These are phyloP conservation scores for Nicotiana tabacum DNA, from an alignment of 257 asterid species.

Conservation along the genomic window DNA sequence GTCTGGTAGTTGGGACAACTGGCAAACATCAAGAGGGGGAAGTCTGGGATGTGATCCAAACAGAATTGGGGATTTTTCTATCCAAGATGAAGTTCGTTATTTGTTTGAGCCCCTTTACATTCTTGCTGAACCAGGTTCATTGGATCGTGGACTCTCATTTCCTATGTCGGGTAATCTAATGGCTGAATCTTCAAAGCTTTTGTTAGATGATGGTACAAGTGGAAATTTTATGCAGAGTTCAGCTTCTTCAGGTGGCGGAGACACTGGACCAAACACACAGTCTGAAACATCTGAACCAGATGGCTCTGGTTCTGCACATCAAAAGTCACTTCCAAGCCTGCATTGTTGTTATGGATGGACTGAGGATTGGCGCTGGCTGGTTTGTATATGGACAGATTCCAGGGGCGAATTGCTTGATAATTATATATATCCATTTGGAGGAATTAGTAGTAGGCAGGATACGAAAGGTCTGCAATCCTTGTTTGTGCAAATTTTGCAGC, in stretches of 20 bases:
- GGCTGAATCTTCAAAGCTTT: slow-evolving; percentile 58
- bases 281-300: slow-evolving; percentile 62
- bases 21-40: slow-evolving; percentile 82
- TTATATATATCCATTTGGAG: slow-evolving; percentile 91
- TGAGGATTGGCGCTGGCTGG: slow-evolving; percentile 99
- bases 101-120: slow-evolving; percentile 93
- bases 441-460: slow-evolving; percentile 96
- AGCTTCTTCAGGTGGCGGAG: slow-evolving; percentile 67
- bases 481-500: slow-evolving; percentile 88
- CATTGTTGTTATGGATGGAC: slow-evolving; percentile 99
- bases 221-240: slow-evolving; percentile 65
- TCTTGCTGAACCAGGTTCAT: slow-evolving; percentile 91
- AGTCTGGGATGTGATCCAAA: slow-evolving; percentile 65
- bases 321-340: slow-evolving; percentile 70
- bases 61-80: slow-evolving; percentile 60
- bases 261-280: slow-evolving; percentile 61
- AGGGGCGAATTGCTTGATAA: slow-evolving; percentile 96
- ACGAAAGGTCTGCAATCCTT: slow-evolving; percentile 98
- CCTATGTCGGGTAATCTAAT: slow-evolving; percentile 54
- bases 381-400: slow-evolving; percentile 95
- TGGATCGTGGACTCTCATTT: slow-evolving; percentile 72
- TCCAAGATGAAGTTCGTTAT: slow-evolving; percentile 68
- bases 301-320: slow-evolving; percentile 65
- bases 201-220: slow-evolving; percentile 72
- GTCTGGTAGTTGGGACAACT: slow-evolving; percentile 85